Evolutionary conservation across 108 stramenopile genomes (phyloP).

Genomic region (Schizochytrium sp.): DNA sequence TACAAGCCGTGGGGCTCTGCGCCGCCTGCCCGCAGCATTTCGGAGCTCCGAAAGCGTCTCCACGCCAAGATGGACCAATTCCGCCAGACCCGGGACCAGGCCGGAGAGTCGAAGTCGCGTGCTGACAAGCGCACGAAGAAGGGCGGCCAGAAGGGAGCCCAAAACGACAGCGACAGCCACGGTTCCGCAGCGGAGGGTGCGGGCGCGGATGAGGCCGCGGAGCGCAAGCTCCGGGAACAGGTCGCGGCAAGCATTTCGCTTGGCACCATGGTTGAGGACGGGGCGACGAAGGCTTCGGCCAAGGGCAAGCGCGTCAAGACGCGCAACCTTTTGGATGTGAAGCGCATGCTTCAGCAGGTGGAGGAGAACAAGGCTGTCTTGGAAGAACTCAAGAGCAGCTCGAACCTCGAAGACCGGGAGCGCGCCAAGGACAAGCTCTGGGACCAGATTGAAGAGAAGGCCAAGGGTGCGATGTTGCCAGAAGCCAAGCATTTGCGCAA

Average conservation of each 20-base stretch:
- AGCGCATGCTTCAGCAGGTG: neutral
- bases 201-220: neutral
- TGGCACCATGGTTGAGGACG: neutral
- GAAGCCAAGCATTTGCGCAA: neutral
- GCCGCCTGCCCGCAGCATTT: neutral
- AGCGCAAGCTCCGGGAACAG: neutral
- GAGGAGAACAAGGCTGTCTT: neutral
- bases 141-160: neutral
- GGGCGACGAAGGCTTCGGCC: neutral
- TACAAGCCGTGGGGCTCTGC: neutral
- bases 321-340: neutral
- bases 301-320: constrained; percentile 1
- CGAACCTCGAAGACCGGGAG: constrained; percentile 10
- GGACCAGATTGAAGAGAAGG: neutral
- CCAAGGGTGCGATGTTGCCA: neutral
- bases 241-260: neutral
- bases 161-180: neutral
- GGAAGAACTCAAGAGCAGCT: neutral
- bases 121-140: neutral
- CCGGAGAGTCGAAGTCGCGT: neutral
- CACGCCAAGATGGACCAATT: neutral
- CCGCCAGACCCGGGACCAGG: neutral
- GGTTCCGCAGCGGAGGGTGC: neutral
- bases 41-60: neutral
- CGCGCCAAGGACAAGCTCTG: neutral